These are phyloP conservation scores for Salix dunnii DNA, from an alignment of 345 rosid genomes.

Conservation along the genomic window DNA sequence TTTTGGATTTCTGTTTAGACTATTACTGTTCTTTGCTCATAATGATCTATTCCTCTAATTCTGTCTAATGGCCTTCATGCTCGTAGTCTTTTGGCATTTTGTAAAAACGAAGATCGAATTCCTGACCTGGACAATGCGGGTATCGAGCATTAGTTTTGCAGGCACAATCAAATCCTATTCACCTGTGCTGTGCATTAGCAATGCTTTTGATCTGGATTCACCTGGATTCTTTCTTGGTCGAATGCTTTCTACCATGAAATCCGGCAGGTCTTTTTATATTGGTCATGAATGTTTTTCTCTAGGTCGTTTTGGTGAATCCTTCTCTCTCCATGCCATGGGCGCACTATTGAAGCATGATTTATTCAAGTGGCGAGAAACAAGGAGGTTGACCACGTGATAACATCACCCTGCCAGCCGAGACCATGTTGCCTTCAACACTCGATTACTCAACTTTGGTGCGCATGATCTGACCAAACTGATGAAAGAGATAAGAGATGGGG, in stretches of 20 bases:
- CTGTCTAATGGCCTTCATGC: neutral
- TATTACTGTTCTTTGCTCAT: neutral
- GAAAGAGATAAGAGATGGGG: neutral
- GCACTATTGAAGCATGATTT: too few species aligned
- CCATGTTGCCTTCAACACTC: neutral
- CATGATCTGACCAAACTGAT: neutral
- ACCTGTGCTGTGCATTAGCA: neutral
- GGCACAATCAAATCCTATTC: neutral
- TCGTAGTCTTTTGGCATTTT: neutral
- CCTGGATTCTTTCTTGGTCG: neutral
- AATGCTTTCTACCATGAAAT: neutral
- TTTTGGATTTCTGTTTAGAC: neutral
- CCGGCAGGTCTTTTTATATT: neutral
- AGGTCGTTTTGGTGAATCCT: neutral
- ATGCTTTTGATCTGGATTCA: neutral
- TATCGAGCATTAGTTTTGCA: neutral
- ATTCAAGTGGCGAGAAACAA: too few species aligned
- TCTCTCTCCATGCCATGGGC: neutral
- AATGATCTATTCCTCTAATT: neutral
- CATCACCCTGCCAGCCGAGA: neutral
- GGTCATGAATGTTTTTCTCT: neutral
- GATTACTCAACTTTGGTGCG: neutral
- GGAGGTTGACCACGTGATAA: neutral
- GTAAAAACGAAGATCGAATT: neutral
- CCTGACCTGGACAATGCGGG: neutral